These are phyloP conservation scores for Kazachstania kunashirensis DNA, from an alignment of 805 yeast species.

Conservation along the genomic window DNA sequence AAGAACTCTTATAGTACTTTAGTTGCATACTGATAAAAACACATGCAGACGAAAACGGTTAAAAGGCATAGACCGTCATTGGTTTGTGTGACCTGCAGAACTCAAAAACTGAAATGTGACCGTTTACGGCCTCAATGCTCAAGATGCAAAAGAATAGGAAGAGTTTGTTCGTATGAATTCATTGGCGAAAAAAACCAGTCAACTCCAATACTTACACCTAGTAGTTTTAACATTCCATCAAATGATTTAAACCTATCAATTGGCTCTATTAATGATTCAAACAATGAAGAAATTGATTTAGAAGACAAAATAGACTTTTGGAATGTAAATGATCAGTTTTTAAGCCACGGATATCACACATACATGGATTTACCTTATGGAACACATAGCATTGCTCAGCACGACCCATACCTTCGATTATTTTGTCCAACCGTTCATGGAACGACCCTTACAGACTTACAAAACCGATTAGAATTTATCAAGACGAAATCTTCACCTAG, in stretches of 20 bases:
- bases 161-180: conserved; percentile 1
- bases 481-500: too few species aligned
- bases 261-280: too few species aligned
- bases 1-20: too few species aligned
- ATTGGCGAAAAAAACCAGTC: too few species aligned
- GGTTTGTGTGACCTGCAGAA: conserved; percentile 8
- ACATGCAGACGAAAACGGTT: not conserved
- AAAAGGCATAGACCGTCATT: conserved; percentile 2
- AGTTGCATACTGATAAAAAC: too few species aligned
- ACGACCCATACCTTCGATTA: conserved; percentile 6
- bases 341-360: conserved; percentile 4
- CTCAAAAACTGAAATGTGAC: conserved; percentile 10
- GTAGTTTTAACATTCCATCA: too few species aligned
- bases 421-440: conserved; percentile 8
- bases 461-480: not conserved
- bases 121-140: conserved; percentile 9
- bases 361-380: conserved; percentile 9
- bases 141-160: conserved; percentile 5
- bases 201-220: too few species aligned
- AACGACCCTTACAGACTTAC: conserved; percentile 5
- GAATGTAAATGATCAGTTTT: conserved; percentile 8
- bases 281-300: not conserved
- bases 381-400: conserved; percentile 7
- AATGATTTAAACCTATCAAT: too few species aligned
- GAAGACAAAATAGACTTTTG: conserved; percentile 4